phyloP scores from a whole-genome alignment of 2,329 filamentous ascomycete species.

The Tolypocladium album region DNA sequence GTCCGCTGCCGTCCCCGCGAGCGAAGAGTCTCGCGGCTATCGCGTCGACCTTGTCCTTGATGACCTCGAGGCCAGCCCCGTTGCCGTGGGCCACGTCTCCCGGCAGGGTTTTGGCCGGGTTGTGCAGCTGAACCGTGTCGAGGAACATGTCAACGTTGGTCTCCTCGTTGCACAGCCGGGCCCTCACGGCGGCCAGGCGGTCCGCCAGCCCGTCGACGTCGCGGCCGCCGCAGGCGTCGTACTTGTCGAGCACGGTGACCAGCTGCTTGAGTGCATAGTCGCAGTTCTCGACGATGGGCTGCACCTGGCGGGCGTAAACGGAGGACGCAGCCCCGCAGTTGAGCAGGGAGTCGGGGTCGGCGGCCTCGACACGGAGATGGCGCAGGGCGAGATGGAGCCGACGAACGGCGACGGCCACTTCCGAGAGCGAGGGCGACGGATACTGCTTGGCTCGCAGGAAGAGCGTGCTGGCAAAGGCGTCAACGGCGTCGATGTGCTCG shows the following conservation, averaged over 20 bases:
- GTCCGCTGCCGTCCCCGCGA: slow-evolving; percentile 25
- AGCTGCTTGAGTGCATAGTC: slow-evolving; percentile 45
- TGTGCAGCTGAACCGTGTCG: slow-evolving; percentile 44
- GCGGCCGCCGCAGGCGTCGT: slow-evolving; percentile 19
- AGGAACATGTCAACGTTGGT: slow-evolving; percentile 44
- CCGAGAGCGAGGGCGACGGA: slow-evolving; percentile 35
- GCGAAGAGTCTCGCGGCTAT: slow-evolving; percentile 42
- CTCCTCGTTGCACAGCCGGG: slow-evolving; percentile 40
- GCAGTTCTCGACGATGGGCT: slow-evolving; percentile 42
- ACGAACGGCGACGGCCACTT: slow-evolving; percentile 38
- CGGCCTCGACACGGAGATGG: slow-evolving; percentile 46
- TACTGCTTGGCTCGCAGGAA: slow-evolving; percentile 39
- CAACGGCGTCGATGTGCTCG: slow-evolving; percentile 42
- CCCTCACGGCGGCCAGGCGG: slow-evolving; percentile 29
- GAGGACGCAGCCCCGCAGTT: slow-evolving; percentile 27
- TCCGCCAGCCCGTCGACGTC: slow-evolving; percentile 23
- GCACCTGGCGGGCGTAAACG: slow-evolving; percentile 38
- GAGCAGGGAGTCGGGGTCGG: slow-evolving; percentile 45
- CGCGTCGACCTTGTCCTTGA: slow-evolving; percentile 50
- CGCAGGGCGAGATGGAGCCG: slow-evolving; percentile 44
- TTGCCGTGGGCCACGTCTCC: slow-evolving; percentile 15
- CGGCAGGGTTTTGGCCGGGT: slow-evolving; percentile 25
- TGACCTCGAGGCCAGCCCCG: slow-evolving; percentile 34
- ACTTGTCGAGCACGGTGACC: slow-evolving; percentile 38
- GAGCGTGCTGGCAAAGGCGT: slow-evolving; percentile 43